Conservation (phyloP, 1,284 basidiomycete species). For the Rhodotorula sp. region DNA sequence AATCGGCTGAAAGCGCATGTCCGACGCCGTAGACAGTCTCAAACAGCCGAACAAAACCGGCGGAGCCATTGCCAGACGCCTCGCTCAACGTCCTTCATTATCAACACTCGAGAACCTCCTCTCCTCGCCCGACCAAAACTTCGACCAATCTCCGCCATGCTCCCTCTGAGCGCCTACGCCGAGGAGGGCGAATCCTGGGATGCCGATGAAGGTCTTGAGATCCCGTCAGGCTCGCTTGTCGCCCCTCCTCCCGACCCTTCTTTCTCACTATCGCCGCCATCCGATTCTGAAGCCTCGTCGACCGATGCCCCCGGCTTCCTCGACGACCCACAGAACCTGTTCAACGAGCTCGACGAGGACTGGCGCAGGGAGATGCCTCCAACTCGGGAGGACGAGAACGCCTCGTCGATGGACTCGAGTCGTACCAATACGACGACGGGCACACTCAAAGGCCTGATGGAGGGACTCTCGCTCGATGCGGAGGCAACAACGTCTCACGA, state of each 20-base stretch:
- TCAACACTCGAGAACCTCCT: background rate
- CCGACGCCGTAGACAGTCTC: no score
- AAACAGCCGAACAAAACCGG: no score
- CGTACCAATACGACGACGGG: slow-evolving; percentile 12
- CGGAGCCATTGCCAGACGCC: no score
- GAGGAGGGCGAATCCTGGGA: slow-evolving; percentile 26
- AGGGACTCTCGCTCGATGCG: slow-evolving; percentile 14
- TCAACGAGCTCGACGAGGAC: background rate
- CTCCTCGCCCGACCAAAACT: background rate
- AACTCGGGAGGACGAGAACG: slow-evolving; percentile 8
- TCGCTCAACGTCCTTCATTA: background rate
- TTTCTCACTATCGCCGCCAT: background rate
- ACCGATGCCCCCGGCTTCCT: background rate
- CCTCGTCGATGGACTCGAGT: slow-evolving; percentile 18
- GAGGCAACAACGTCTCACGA: background rate
- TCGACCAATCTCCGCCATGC: background rate
- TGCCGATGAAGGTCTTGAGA: slow-evolving; percentile 20
- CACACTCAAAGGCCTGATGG: slow-evolving; percentile 10
- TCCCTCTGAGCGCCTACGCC: background rate
- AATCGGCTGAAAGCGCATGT: no score
- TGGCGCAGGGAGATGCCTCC: background rate
- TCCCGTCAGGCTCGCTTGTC: slow-evolving; percentile 7
- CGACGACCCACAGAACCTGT: background rate
- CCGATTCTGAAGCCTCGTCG: background rate
- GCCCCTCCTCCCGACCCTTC: background rate